Evolutionary conservation across 139 green algal genomes (phyloP), one percentile per base, ranked within the genome.

Genomic region (Pseudopediastrum boryanum): DNA sequence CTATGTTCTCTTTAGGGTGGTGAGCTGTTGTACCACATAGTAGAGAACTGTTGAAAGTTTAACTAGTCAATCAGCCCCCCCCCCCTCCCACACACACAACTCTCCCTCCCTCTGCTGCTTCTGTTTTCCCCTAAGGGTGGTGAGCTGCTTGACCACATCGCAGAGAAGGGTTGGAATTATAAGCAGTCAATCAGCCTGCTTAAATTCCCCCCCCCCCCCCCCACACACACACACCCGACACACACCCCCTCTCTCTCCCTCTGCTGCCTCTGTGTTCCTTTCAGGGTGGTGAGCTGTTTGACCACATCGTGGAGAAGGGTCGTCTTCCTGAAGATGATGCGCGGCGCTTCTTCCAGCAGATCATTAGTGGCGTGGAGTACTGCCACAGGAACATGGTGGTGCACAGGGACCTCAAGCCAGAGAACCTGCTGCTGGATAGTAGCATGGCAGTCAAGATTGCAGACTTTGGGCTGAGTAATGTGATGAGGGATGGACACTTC

Each of bases 231-330:
- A 58, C 48, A 16, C 48, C 48, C 48, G 19, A n/a, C 16, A 16
- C 48, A 58, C 48, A 16, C 21, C 48, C 48, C 48, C 48, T 21
- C 19, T 21, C 48, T 21, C 48, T 58, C 48, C 48, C 48, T 21
- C 48, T 21, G 19, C 48, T 21, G 19, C 48, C 48, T 21, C 21
- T 16, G 19, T 58, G 48, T 21, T 21, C 48, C 52, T 13, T 70
- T 10, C 82, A 97, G 89, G 89, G 84, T 25, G 96, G 96, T 31
- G 96, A 99, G 89, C 91, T 99, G 78, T 99, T 99, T 89, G 96
- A 99, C 83, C 99, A 99, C 90, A 99, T 99, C 62, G 96, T 99
- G 6, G 96, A 99, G 85, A 99, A 99, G 87, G 96, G 96, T 10
- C 89, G 96, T 16, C 85, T 99, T 74, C 78, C 93, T 39, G 96